phyloP scores from a whole-genome alignment of 129 eudicot species.

The Flaveria brownii region DNA sequence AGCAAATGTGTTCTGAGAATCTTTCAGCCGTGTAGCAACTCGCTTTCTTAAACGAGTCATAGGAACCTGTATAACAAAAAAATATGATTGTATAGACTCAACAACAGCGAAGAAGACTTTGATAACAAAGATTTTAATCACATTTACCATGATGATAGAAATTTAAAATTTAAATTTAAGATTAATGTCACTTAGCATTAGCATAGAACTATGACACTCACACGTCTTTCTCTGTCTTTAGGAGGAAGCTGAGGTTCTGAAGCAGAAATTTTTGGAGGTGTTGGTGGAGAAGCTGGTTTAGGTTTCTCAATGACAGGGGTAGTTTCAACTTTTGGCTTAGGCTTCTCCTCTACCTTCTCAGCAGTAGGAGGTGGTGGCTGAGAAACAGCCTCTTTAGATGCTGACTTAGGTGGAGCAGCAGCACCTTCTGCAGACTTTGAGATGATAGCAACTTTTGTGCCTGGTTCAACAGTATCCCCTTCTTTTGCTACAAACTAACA shows the following conservation, averaged over 20 bases:
- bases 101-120: not conserved
- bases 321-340: conserved; percentile 49
- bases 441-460: conserved; percentile 78
- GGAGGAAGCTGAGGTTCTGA: conserved; percentile 82
- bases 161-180: not conserved
- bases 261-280: conserved; percentile 58
- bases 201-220: conserved; percentile 40
- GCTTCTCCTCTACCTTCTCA: conserved; percentile 41
- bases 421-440: conserved; percentile 77
- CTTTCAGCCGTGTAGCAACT: conserved; percentile 91
- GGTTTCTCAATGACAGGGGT: conserved; percentile 52
- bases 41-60: conserved; percentile 94
- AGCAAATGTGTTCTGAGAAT: conserved; percentile 96
- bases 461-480: conserved; percentile 95
- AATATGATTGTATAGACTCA: not conserved
- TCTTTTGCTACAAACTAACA: conserved; percentile 79
- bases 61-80: conserved; percentile 63
- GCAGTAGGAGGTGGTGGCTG: conserved; percentile 46
- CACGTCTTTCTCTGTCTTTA: conserved; percentile 93
- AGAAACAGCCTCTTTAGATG: conserved; percentile 50
- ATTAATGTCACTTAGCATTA: not conserved
- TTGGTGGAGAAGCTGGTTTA: conserved; percentile 47
- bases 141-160: not conserved
- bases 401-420: conserved; percentile 58
- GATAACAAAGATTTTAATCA: not conserved